Evolutionary conservation across 768 basidiomycete species (phyloP).

Genomic region (Lactarius tabidus): DNA sequence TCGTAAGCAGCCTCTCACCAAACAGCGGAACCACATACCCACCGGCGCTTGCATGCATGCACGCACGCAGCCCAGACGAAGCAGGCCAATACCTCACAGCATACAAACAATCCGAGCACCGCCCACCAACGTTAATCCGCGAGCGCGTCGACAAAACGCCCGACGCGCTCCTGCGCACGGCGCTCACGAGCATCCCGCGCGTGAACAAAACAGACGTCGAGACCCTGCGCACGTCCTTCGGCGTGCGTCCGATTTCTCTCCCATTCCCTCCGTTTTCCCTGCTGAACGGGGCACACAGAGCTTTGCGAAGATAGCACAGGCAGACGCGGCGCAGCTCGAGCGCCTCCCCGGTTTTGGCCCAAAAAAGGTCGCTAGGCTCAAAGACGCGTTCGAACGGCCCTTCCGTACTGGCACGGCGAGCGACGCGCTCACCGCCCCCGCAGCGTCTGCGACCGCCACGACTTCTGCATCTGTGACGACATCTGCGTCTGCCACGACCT

Average conservation of each 20-base stretch:
- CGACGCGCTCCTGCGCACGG: conserved; percentile 68
- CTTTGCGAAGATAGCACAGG: conserved; percentile 74
- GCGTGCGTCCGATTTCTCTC: conserved; percentile 47
- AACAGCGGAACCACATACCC: background rate
- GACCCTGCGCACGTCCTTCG: conserved; percentile 87
- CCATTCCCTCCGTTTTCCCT: conserved; percentile 3
- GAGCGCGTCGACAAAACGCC: conserved; percentile 92
- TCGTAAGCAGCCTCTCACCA: conserved; percentile 47
- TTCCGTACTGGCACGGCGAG: conserved; percentile 68
- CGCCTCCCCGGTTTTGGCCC: conserved; percentile 91
- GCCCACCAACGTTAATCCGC: conserved; percentile 89
- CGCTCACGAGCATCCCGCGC: conserved; percentile 84
- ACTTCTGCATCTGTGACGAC: conserved; percentile 17
- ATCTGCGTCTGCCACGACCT: background rate
- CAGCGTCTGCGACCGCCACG: conserved; percentile 3
- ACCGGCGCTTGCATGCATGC: background rate
- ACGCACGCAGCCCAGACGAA: conserved; percentile 67
- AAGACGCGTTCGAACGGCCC: conserved; percentile 87
- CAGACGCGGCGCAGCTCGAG: conserved; percentile 68
- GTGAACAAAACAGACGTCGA: conserved; percentile 98
- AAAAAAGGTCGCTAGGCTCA: conserved; percentile 86
- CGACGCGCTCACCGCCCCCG: conserved; percentile 26
- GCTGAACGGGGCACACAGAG: conserved; percentile 47
- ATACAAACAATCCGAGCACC: conserved; percentile 93
- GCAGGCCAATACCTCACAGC: conserved; percentile 87